Percentiles rank a stretch among this genome's conserved stretches.
Evolutionary conservation across 495 filamentous ascomycete genomes (phyloP).

Genomic region (Xylaria bambusicola): DNA sequence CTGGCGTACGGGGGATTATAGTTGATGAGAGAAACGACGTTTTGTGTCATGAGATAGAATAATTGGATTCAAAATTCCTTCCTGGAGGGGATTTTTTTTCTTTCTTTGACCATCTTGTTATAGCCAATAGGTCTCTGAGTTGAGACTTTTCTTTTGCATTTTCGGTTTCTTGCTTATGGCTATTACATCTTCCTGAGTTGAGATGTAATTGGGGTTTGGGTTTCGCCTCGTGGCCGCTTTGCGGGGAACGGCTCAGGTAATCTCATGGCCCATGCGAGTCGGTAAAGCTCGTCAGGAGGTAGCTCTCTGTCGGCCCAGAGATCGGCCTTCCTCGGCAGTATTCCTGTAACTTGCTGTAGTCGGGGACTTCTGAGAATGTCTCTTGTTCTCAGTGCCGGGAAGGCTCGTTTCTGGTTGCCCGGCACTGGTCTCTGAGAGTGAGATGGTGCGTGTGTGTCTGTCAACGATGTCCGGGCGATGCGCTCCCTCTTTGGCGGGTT

Average conservation of each 20-base stretch:
- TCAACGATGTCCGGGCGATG: neutral
- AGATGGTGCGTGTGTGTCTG: neutral
- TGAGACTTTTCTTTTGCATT: neutral
- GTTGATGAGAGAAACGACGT: neutral
- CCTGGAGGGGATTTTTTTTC: neutral
- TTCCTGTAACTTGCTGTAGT: constrained; percentile 26
- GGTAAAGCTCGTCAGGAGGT: neutral
- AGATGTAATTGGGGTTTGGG: neutral
- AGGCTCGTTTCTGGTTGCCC: neutral
- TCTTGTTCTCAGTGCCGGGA: neutral
- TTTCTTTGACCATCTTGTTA: neutral
- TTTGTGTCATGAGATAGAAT: constrained; percentile 7
- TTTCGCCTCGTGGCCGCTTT: neutral
- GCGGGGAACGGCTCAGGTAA: constrained; percentile 6
- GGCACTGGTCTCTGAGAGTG: neutral
- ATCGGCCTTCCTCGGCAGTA: constrained; percentile 16
- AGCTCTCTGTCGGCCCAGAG: neutral
- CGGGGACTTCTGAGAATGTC: constrained; percentile 22
- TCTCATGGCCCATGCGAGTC: constrained; percentile 9
- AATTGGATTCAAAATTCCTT: neutral
- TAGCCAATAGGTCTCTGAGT: neutral
- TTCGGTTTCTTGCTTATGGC: neutral
- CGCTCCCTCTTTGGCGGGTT: neutral
- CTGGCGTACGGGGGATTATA: constrained; percentile 3
- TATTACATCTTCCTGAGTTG: neutral